phyloP scores from a whole-genome alignment of 2,329 filamentous ascomycete genomes.

The Aspergillus udagawae region DNA sequence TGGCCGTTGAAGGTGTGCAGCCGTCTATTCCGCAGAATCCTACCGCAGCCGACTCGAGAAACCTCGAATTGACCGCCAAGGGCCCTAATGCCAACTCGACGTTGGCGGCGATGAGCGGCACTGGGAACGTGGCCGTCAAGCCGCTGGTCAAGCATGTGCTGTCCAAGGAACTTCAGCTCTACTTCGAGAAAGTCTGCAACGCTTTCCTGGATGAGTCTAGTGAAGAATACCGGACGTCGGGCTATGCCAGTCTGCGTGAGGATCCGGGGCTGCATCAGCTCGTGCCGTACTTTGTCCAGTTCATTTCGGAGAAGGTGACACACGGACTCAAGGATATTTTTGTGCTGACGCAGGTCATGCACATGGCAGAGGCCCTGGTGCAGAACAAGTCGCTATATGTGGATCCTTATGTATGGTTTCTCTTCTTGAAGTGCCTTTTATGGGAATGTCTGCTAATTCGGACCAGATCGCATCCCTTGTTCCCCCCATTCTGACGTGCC shows the following conservation, averaged over 20 bases:
- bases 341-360: constrained; percentile 86
- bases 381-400: constrained; percentile 77
- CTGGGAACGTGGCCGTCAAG: constrained; percentile 78
- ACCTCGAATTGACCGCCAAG: constrained; percentile 83
- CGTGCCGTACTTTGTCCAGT: constrained; percentile 93
- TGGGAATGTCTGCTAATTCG: constrained; percentile 14
- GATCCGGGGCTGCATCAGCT: constrained; percentile 94
- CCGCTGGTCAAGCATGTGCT: constrained; percentile 94
- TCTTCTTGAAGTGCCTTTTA: not conserved
- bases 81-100: constrained; percentile 83
- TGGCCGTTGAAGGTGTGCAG: constrained; percentile 95
- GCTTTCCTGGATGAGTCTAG: constrained; percentile 85
- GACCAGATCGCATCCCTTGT: constrained; percentile 62
- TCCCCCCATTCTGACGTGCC: constrained; percentile 84
- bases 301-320: constrained; percentile 92
- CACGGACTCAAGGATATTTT: constrained; percentile 90
- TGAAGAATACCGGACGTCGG: constrained; percentile 81
- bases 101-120: constrained; percentile 75
- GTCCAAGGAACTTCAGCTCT: constrained; percentile 91
- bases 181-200: constrained; percentile 91
- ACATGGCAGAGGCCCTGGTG: constrained; percentile 77
- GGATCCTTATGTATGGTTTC: constrained; percentile 55
- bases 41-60: constrained; percentile 74
- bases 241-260: constrained; percentile 76
- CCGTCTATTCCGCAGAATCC: constrained; percentile 96